These are phyloP conservation scores for Phytophthora idaei DNA, from an alignment of 352 stramenopile species.

Conservation along the genomic window DNA sequence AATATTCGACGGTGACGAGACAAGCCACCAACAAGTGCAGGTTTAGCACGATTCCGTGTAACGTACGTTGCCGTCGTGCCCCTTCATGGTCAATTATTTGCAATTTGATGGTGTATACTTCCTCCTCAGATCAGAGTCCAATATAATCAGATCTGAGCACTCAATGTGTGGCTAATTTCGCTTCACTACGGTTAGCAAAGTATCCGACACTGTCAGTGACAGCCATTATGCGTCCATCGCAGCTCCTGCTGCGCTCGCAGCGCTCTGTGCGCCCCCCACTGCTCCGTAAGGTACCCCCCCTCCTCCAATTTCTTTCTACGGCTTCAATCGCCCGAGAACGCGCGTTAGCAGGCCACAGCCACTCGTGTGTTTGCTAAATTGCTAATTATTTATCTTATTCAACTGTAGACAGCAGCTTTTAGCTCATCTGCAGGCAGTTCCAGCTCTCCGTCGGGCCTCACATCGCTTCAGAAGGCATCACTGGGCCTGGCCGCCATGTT, in stretches of 20 bases:
- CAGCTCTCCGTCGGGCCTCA: conserved; percentile 30
- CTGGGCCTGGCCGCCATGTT: conserved; percentile 59
- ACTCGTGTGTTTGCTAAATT: background rate
- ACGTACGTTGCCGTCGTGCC: background rate
- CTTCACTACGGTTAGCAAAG: background rate
- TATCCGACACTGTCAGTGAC: too few relatives aligned
- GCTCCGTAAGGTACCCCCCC: conserved; percentile 17
- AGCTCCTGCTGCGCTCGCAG: conserved; percentile 27
- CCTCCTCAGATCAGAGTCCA: too few relatives aligned
- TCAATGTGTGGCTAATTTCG: conserved; percentile 18
- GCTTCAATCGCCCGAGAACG: background rate
- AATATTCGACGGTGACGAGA: conserved; percentile 1
- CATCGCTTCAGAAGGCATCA: conserved; percentile 49
- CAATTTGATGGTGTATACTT: too few relatives aligned
- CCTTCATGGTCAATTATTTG: background rate
- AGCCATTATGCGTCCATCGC: conserved; percentile 17
- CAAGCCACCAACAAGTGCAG: background rate
- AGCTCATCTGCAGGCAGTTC: conserved; percentile 33
- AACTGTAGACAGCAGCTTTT: conserved; percentile 21
- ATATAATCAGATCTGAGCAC: background rate
- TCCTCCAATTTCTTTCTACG: conserved; percentile 1
- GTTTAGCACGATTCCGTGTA: background rate
- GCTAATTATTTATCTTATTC: background rate
- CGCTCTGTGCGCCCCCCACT: conserved; percentile 7
- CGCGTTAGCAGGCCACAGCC: background rate